Evolutionary conservation across 163 green algal species (phyloP).

Genomic region (Trebouxiophyceae sp.): DNA sequence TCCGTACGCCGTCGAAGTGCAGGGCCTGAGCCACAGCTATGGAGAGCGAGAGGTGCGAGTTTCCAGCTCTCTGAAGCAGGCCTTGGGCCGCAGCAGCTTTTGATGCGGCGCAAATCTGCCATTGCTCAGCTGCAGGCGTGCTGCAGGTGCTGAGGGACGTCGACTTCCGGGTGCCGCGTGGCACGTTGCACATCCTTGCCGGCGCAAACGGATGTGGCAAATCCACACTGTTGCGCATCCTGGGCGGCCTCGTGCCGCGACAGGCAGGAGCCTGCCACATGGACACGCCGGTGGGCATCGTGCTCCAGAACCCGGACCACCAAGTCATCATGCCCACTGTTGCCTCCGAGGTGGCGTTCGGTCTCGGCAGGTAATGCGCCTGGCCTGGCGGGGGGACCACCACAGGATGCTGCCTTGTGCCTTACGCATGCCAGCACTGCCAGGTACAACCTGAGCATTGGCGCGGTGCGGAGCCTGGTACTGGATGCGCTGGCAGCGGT

Average conservation of each 20-base stretch:
- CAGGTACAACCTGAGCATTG: constrained; percentile 54
- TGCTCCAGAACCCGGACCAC: constrained; percentile 99
- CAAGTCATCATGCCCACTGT: constrained; percentile 97
- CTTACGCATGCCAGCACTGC: too few species aligned
- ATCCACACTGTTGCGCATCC: constrained; percentile 78
- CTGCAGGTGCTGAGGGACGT: constrained; percentile 35
- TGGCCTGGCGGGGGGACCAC: not conserved
- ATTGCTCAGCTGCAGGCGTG: not conserved
- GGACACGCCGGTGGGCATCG: constrained; percentile 68
- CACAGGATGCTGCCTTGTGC: not conserved
- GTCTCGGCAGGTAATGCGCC: constrained; percentile 59
- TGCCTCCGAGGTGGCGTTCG: constrained; percentile 91
- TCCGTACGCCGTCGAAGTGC: constrained; percentile 8
- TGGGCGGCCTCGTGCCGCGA: constrained; percentile 52
- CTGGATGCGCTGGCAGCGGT: constrained; percentile 62
- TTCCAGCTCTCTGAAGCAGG: not conserved
- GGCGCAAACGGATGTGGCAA: constrained; percentile 80
- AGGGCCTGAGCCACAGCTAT: not conserved
- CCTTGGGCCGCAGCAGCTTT: not conserved
- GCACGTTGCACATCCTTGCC: constrained; percentile 79
- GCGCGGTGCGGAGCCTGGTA: constrained; percentile 47
- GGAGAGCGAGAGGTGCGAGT: constrained; percentile 1
- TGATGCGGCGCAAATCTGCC: not conserved
- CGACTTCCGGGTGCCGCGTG: constrained; percentile 38
- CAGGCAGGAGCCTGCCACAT: constrained; percentile 39